phyloP scores from a whole-genome alignment of 2,329 filamentous ascomycete genomes.

The Pseudogymnoascus verrucosus region DNA sequence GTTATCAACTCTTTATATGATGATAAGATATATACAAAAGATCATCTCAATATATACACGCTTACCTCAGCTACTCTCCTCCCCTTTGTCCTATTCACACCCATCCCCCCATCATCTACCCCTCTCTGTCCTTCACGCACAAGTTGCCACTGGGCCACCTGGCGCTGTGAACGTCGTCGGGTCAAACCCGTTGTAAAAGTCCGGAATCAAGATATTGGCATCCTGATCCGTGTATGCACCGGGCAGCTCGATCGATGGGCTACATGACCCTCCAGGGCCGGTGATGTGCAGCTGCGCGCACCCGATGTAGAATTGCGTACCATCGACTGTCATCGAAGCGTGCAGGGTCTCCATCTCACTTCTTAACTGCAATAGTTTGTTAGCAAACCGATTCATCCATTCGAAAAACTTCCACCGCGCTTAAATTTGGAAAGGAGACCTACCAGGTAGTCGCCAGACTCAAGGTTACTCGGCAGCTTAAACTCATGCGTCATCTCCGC shows the following conservation, averaged over 20 bases:
- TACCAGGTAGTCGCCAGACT: constrained; percentile 28
- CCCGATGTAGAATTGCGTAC: constrained; percentile 28
- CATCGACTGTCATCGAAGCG: constrained; percentile 23
- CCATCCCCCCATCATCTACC: not conserved
- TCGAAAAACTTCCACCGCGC: not conserved
- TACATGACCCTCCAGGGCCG: constrained; percentile 19
- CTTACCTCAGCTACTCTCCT: not conserved
- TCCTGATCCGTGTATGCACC: constrained; percentile 22
- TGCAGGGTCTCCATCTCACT: constrained; percentile 31
- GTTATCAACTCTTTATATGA: not conserved
- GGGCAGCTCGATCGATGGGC: constrained; percentile 20
- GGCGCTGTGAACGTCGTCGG: constrained; percentile 27
- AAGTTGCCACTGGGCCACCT: constrained; percentile 21
- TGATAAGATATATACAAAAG: not conserved
- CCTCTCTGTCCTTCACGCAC: not conserved
- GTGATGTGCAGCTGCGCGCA: constrained; percentile 24
- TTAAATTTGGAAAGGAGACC: not conserved
- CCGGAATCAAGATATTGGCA: constrained; percentile 18
- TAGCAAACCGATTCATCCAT: not conserved
- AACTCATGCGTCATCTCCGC: constrained; percentile 19
- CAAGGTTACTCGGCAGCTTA: constrained; percentile 23
- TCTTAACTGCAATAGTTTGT: constrained; percentile 21
- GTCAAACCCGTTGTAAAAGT: constrained; percentile 24
- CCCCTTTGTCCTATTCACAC: not conserved
- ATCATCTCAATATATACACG: constrained; percentile 5